Conservation (phyloP, 2,329 filamentous ascomycete species). For the Aphanocladium album region DNA sequence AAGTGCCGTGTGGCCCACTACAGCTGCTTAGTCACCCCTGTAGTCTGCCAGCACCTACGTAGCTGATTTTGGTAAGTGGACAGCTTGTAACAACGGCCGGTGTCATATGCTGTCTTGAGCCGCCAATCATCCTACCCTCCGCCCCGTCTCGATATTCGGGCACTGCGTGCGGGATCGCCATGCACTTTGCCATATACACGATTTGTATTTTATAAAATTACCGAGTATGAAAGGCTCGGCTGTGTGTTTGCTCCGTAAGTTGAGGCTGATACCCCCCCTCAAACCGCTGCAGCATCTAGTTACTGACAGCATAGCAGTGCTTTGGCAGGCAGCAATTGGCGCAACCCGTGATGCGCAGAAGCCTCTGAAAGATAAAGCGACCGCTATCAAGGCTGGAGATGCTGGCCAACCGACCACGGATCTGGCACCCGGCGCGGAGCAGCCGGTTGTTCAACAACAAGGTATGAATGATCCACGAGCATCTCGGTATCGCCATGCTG, state of each 20-base stretch:
- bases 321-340: slow-evolving; percentile 39
- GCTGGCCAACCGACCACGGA: slow-evolving; percentile 27
- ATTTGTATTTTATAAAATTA: background rate
- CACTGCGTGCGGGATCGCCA: slow-evolving; percentile 3
- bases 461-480: slow-evolving; percentile 30
- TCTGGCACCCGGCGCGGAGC: slow-evolving; percentile 23
- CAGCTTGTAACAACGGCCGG: slow-evolving; percentile 8
- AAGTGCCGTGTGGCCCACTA: no score
- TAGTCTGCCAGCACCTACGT: background rate
- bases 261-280: background rate
- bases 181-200: background rate
- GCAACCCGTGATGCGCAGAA: slow-evolving; percentile 35
- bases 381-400: slow-evolving; percentile 27
- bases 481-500: slow-evolving; percentile 15
- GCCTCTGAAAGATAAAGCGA: slow-evolving; percentile 28
- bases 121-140: background rate
- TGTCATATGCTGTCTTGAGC: background rate
- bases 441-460: slow-evolving; percentile 28
- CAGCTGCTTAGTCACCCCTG: slow-evolving; percentile 6
- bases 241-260: slow-evolving; percentile 40
- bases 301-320: slow-evolving; percentile 34
- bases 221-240: slow-evolving; percentile 17
- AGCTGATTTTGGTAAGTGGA: slow-evolving; percentile 4
- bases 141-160: background rate
- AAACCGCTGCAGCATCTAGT: background rate